Evolutionary conservation across 371 early-diverging fungal species (phyloP).

Genomic region (Smittium mucronatum): DNA sequence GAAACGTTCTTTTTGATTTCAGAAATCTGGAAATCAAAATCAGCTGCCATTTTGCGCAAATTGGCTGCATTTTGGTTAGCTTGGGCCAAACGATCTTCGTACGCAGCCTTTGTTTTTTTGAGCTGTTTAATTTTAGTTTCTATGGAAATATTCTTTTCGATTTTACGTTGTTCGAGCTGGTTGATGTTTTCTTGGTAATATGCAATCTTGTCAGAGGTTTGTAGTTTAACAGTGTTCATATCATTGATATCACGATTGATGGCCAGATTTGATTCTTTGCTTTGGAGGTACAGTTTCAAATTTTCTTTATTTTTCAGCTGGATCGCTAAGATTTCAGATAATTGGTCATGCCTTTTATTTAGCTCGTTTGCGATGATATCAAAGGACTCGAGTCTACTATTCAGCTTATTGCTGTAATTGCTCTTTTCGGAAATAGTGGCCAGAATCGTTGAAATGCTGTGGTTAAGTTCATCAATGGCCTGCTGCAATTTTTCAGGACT

Average conservation of each 20-base stretch:
- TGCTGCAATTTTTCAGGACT: slow-evolving; percentile 50
- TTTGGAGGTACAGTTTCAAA: neutral
- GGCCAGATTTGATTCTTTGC: neutral
- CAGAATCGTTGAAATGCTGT: slow-evolving; percentile 27
- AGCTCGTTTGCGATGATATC: neutral
- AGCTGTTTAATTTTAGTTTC: neutral
- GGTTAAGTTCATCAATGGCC: slow-evolving; percentile 41
- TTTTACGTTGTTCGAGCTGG: neutral
- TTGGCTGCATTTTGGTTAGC: neutral
- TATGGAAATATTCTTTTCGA: neutral
- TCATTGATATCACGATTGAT: neutral
- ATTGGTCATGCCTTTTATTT: neutral
- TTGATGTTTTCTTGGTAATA: neutral
- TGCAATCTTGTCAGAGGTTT: neutral
- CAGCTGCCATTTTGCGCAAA: neutral
- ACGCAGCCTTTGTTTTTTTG: neutral
- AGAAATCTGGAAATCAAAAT: neutral
- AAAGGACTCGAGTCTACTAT: neutral
- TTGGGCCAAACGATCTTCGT: neutral
- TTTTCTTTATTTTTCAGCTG: neutral
- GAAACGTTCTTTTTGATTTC: neutral
- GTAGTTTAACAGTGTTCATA: neutral
- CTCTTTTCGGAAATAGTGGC: slow-evolving; percentile 27
- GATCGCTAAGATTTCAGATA: neutral
- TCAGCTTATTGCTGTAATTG: slow-evolving; percentile 12